Evolutionary conservation across 768 basidiomycete species (phyloP).

Genomic region (Solioccasus polychromus): DNA sequence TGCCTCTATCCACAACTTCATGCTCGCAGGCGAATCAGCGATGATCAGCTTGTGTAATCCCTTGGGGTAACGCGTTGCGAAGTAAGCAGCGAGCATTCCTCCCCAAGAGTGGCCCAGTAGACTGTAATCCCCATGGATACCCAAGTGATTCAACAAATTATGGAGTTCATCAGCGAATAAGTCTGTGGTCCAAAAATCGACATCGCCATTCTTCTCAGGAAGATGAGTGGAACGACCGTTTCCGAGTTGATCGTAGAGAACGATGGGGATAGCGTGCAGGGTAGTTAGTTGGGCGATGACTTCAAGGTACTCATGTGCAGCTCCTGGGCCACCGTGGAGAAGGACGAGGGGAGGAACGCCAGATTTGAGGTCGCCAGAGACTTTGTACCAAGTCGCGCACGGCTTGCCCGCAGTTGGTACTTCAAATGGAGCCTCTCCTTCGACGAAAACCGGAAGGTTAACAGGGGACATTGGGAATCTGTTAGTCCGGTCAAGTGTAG

Average conservation of each 20-base stretch:
- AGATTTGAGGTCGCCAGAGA: constrained; percentile 42
- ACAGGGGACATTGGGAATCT: constrained; percentile 25
- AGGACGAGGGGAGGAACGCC: constrained; percentile 42
- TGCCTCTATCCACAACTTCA: constrained; percentile 40
- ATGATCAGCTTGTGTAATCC: constrained; percentile 48
- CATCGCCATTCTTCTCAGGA: constrained; percentile 42
- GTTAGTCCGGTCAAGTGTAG: not conserved
- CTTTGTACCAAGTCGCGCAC: constrained; percentile 50
- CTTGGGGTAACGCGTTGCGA: constrained; percentile 36
- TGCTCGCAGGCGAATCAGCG: constrained; percentile 43
- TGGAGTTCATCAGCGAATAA: constrained; percentile 53
- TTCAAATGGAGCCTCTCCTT: constrained; percentile 30
- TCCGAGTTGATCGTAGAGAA: constrained; percentile 59
- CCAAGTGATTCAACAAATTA: constrained; percentile 43
- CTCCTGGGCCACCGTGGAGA: constrained; percentile 56
- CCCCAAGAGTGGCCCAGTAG: constrained; percentile 44
- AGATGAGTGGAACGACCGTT: constrained; percentile 54
- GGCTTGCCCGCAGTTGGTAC: constrained; percentile 29
- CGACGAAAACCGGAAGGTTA: constrained; percentile 24
- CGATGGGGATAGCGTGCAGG: constrained; percentile 40
- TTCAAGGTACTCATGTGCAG: constrained; percentile 40
- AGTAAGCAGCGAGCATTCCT: constrained; percentile 43
- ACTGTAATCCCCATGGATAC: constrained; percentile 41
- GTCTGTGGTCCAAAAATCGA: constrained; percentile 46
- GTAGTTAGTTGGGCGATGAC: constrained; percentile 38